Conservation (phyloP, 1,284 basidiomycete species). For the Tilletia indica region DNA sequence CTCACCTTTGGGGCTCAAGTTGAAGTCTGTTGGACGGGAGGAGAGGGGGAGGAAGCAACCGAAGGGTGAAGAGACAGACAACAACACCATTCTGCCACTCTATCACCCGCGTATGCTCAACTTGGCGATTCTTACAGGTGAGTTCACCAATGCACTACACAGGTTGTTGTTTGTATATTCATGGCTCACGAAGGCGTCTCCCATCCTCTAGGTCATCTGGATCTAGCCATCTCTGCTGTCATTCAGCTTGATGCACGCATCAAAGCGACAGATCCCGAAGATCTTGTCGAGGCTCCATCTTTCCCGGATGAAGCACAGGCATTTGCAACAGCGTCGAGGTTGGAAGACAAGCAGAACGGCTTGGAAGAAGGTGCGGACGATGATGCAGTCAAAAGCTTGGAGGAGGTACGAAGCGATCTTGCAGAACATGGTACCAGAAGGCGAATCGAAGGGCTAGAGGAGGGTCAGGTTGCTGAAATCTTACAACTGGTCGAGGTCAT, state of each 20-base stretch:
- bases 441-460: neutral
- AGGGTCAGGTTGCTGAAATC: neutral
- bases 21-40: neutral
- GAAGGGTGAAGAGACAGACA: neutral
- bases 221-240: neutral
- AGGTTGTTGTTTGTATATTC: too few species aligned
- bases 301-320: neutral
- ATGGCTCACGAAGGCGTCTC: too few species aligned
- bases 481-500: neutral
- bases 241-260: neutral
- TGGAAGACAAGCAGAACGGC: neutral
- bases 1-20: neutral
- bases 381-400: neutral
- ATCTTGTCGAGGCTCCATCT: neutral
- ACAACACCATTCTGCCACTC: neutral
- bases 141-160: neutral
- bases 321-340: neutral
- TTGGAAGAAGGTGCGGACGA: neutral
- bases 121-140: neutral
- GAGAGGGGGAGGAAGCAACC: neutral
- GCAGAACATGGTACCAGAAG: neutral
- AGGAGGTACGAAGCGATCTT: too few species aligned
- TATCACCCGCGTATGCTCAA: neutral
- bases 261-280: constrained; percentile 1
- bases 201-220: neutral